These are phyloP conservation scores for Penicillium nucicola DNA, from an alignment of 495 filamentous ascomycete species.

Conservation along the genomic window DNA sequence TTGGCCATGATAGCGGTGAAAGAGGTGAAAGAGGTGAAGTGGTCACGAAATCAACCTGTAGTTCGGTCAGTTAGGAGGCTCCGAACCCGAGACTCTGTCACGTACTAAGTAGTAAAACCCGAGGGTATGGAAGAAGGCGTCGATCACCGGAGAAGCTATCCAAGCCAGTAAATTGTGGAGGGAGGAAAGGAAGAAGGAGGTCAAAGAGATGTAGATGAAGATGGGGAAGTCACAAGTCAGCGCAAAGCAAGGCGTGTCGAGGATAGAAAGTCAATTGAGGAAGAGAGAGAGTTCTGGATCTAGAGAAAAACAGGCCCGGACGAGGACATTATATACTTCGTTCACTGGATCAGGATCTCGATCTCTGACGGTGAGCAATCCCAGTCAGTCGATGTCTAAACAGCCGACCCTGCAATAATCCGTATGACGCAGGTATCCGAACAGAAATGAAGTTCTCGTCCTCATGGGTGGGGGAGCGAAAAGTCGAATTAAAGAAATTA, in stretches of 20 bases:
- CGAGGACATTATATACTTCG: slow-evolving; percentile 21
- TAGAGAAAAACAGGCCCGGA: not conserved
- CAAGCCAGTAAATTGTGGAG: not conserved
- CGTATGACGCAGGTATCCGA: slow-evolving; percentile 21
- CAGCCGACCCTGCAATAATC: slow-evolving; percentile 11
- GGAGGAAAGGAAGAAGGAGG: not conserved
- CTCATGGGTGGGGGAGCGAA: not conserved
- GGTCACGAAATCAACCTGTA: not conserved
- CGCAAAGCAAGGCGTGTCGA: not conserved
- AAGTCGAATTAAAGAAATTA: not conserved
- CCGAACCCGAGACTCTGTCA: slow-evolving; percentile 12
- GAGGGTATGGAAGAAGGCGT: slow-evolving; percentile 20
- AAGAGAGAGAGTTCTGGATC: slow-evolving; percentile 1
- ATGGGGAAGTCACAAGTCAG: not conserved
- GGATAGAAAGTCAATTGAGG: slow-evolving; percentile 2
- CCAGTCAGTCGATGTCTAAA: slow-evolving; percentile 11
- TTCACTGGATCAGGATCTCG: too few species aligned
- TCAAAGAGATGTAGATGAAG: too few species aligned
- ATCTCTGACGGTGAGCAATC: slow-evolving; percentile 6
- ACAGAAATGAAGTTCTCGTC: not conserved
- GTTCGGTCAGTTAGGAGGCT: not conserved
- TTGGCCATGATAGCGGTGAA: slow-evolving; percentile 34
- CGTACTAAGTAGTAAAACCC: slow-evolving; percentile 21
- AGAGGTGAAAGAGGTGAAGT: not conserved
- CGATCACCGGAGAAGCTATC: slow-evolving; percentile 22